Evolutionary conservation across 495 filamentous ascomycete genomes (phyloP), one percentile per base, ranked within the genome.

Genomic region (Hyaloscypha hepaticicola): DNA sequence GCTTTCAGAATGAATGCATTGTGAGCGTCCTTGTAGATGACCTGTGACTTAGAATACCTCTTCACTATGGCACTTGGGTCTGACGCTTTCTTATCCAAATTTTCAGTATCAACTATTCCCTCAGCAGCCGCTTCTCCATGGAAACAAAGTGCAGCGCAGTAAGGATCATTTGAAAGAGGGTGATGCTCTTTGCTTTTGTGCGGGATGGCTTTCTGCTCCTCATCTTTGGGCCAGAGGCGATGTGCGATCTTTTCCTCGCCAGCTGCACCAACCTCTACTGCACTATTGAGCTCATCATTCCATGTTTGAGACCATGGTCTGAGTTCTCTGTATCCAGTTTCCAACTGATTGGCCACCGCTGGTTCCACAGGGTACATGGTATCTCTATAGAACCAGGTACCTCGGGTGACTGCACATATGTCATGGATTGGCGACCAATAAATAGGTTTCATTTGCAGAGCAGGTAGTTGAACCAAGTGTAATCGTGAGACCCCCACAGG

Each of bases 361-460:
- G 90, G 83, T 69, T 96, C 91, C 9, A 99, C 87, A 1, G 95
- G 95, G 28, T 88, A 77, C 91, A 97, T 96, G 3, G 91, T 92
- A 71, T 97, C 92, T 72, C 87, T 89, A 74, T 97, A 98, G 72
- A 99, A 98, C 95, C 95, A 99, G 0, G 95, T 98, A 1, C 90
- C 93, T 48, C 95, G 85, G 70, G 90, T 77, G 8, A 97, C 93
- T 11, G 82, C 79, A 9, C 91, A 88, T 19, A 96, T 83, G 71
- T 99, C 95, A 67, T 96, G 90, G 24, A 97, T 83, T n/a, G 95
- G 94, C 34, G 87, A 92, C 95, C 95, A 99, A 70, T 99, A 99
- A 48, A 98, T 97, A 0, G 95, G 95, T 73, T 93, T 89, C 93
- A 99, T 97, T 77, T 90, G 76, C 12, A 88, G 74, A 7, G 76